Evolutionary conservation across 129 eudicot species (phyloP).

Genomic region (Centrapalus pauciflorus): DNA sequence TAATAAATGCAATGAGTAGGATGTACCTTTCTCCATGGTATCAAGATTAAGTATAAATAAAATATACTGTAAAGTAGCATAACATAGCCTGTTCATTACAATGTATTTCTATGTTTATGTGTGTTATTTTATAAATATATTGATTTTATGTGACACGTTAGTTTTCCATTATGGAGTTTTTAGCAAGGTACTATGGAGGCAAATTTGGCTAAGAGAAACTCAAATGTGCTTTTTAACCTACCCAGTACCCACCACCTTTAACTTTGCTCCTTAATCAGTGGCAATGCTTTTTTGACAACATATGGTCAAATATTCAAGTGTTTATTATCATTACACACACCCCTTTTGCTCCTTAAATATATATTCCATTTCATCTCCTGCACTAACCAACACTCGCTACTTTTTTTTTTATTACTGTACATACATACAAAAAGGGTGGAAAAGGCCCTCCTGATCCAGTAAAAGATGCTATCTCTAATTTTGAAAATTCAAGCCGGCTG

Average conservation of each 20-base stretch:
- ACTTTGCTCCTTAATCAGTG: slow-evolving; percentile 39
- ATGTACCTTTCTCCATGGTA: slow-evolving; percentile 14
- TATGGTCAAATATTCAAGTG: slow-evolving; percentile 14
- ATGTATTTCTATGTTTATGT: not conserved
- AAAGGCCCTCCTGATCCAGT: slow-evolving; percentile 5
- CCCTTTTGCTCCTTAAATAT: slow-evolving; percentile 9
- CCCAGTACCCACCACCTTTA: slow-evolving; percentile 35
- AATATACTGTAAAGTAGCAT: not conserved
- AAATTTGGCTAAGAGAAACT: not conserved
- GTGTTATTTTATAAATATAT: not conserved
- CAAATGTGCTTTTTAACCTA: slow-evolving; percentile 16
- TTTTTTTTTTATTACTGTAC: slow-evolving; percentile 13
- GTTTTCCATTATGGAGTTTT: not conserved
- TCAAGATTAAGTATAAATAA: slow-evolving; percentile 11
- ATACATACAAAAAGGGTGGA: slow-evolving; percentile 13
- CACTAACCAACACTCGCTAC: not conserved
- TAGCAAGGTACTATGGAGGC: slow-evolving; percentile 7
- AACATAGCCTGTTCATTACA: too few relatives aligned
- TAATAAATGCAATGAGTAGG: slow-evolving; percentile 28
- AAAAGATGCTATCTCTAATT: slow-evolving; percentile 12
- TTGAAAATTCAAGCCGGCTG: slow-evolving; percentile 27
- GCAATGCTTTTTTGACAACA: slow-evolving; percentile 32
- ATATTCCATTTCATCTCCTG: slow-evolving; percentile 22
- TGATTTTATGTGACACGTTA: not conserved
- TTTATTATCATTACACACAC: slow-evolving; percentile 28